Evolutionary conservation across 2,329 filamentous ascomycete species (phyloP).

Genomic region (Onygenales sp.): DNA sequence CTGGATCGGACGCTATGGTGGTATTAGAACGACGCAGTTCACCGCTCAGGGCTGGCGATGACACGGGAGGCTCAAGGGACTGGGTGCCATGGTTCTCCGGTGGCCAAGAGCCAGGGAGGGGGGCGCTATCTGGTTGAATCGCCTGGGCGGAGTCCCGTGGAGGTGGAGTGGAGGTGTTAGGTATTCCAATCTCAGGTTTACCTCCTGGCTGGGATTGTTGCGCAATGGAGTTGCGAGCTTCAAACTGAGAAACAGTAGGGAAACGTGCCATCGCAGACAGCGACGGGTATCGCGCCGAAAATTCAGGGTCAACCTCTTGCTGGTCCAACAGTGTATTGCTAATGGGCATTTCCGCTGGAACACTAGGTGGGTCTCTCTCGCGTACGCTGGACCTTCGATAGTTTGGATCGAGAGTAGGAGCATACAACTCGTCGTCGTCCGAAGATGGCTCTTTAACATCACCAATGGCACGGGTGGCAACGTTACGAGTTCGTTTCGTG

Average conservation of each 20-base stretch:
- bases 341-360: too few species aligned
- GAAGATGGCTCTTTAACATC: not conserved
- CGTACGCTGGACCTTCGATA: not conserved
- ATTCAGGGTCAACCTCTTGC: constrained; percentile 21
- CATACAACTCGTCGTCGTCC: not conserved
- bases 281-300: constrained; percentile 26
- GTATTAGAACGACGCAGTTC: constrained; percentile 17
- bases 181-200: not conserved
- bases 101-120: constrained; percentile 4
- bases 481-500: not conserved
- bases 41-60: not conserved
- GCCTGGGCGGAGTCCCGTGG: not conserved
- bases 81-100: not conserved
- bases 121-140: not conserved
- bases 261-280: constrained; percentile 14
- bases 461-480: not conserved
- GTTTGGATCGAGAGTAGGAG: not conserved
- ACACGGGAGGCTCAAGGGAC: not conserved
- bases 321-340: constrained; percentile 20
- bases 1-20: constrained; percentile 15
- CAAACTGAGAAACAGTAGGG: constrained; percentile 10
- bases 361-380: too few species aligned
- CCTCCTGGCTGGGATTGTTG: not conserved
- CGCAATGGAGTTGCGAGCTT: not conserved
- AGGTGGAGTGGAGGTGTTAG: not conserved